These are phyloP conservation scores for Aspergillus sp. DNA, from an alignment of 2,329 filamentous ascomycete species.

Conservation along the genomic window DNA sequence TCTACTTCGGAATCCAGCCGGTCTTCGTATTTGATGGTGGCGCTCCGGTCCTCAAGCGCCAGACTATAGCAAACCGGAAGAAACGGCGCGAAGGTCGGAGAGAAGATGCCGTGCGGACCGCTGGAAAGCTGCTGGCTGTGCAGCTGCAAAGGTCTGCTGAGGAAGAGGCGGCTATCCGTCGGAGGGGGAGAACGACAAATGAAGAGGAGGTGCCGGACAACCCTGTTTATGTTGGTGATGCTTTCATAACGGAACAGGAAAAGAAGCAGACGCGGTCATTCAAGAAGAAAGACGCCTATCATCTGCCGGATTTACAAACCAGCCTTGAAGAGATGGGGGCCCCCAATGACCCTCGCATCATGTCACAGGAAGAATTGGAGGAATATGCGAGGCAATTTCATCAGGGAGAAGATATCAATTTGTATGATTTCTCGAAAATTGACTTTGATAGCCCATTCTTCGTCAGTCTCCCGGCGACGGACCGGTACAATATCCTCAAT, in stretches of 20 bases:
- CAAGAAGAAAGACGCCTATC: slow-evolving; percentile 90
- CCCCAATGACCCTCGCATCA: slow-evolving; percentile 89
- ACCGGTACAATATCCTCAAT: slow-evolving; percentile 97
- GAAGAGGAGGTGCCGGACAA: slow-evolving; percentile 71
- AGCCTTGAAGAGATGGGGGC: slow-evolving; percentile 83
- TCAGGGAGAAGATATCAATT: slow-evolving; percentile 79
- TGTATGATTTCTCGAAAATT: slow-evolving; percentile 98
- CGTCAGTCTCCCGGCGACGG: slow-evolving; percentile 80
- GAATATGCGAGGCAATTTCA: slow-evolving; percentile 93
- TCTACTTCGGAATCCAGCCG: slow-evolving; percentile 94
- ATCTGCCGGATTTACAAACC: slow-evolving; percentile 80
- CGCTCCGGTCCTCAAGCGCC: slow-evolving; percentile 83
- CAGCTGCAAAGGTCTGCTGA: slow-evolving; percentile 92
- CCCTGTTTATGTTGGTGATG: slow-evolving; percentile 87
- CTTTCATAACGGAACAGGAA: slow-evolving; percentile 77
- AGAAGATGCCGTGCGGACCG: slow-evolving; percentile 90
- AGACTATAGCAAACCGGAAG: slow-evolving; percentile 81
- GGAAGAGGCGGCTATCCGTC: slow-evolving; percentile 73
- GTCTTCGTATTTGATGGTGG: slow-evolving; percentile 99
- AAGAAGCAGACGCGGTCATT: slow-evolving; percentile 74
- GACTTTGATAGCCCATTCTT: slow-evolving; percentile 98
- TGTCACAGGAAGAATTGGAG: slow-evolving; percentile 92
- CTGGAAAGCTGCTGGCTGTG: slow-evolving; percentile 84
- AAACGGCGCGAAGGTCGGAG: slow-evolving; percentile 79
- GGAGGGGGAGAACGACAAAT: slow-evolving; percentile 44